These are phyloP conservation scores for Sphenostylis stenocarpa DNA, from an alignment of 306 rosid species.

Conservation along the genomic window DNA sequence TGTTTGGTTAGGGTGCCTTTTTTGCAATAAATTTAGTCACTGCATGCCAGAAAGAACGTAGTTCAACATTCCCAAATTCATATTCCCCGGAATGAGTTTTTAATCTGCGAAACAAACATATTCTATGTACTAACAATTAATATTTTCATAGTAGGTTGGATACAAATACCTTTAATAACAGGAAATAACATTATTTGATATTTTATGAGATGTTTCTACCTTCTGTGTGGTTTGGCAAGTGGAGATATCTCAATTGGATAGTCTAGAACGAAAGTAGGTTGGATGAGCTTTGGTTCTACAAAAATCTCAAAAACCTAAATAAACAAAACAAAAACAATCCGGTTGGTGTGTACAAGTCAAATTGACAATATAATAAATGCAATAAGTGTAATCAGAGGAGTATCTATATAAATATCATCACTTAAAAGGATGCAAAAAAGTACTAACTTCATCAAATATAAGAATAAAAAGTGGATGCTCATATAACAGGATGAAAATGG, in stretches of 20 bases:
- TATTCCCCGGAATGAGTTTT: no score
- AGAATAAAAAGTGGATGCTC: constrained; percentile 14
- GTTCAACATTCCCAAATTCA: not conserved
- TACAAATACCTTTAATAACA: constrained; percentile 8
- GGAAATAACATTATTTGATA: constrained; percentile 17
- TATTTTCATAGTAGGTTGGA: constrained; percentile 2
- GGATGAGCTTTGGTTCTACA: constrained; percentile 91
- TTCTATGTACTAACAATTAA: not conserved
- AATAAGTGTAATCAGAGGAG: constrained; percentile 3
- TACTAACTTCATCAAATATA: constrained; percentile 20
- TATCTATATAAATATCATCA: not conserved
- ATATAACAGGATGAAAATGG: constrained; percentile 22
- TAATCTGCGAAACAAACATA: not conserved
- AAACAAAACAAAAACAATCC: constrained; percentile 26
- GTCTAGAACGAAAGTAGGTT: constrained; percentile 97
- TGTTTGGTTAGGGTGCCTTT: not conserved
- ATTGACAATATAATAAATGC: constrained; percentile 14
- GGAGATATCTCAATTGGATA: constrained; percentile 98
- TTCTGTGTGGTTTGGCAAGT: constrained; percentile 92
- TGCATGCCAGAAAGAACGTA: not conserved
- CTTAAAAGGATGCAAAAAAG: constrained; percentile 5
- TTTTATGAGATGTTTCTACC: constrained; percentile 47
- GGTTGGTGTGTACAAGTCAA: constrained; percentile 32
- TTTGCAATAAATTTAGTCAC: not conserved
- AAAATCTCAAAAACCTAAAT: constrained; percentile 80